Evolutionary conservation across 2,329 filamentous ascomycete species (phyloP), one percentile per base, ranked within the genome.

Genomic region (Penicillium crustosum): DNA sequence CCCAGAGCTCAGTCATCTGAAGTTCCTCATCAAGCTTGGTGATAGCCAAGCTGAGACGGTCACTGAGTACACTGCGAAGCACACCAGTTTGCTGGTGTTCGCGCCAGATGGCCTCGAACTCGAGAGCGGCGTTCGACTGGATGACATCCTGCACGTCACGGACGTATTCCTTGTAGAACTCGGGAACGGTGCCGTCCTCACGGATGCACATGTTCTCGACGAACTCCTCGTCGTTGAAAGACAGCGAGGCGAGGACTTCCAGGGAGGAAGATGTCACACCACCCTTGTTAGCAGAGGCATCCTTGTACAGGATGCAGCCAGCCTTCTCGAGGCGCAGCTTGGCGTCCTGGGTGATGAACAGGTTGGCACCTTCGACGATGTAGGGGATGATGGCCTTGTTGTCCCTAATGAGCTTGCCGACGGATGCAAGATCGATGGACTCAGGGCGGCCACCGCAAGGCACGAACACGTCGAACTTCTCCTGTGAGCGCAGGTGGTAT

Each of bases 61-160:
- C 94, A 48, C 91, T 96, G 55, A 99, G 83, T n/a, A 93, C 86
- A 61, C 91, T 95, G 61, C 93, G 86, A 23, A 91, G 79, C 54
- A 87, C 81, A 52, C 91, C 90, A 2, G 90, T 96, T 73, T 87
- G 78, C 77, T 94, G 87, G 72, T 96, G 86, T 77, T 99, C 94
- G 64, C 91, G 87, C 94, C 94, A 99, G 78, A 99, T 95, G 43
- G 94, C 94, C 79, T 99, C 94, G 67, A 99, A 99, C 77, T 99
- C 94, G 36, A 99, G 86, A 17, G 86, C 82, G 2, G 94, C 94
- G 67, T 99, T 99, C 68, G 92, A 87, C 76, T 90, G 86, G 74
- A 99, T 97, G 71, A 89, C 92, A 62, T 86, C 84, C 78, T 99
- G 94, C 2, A 99, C 94, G 70, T 92, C 85, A 73, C 89, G 89